Conservation (phyloP, 495 filamentous ascomycete species). For the Collariella sp. region DNA sequence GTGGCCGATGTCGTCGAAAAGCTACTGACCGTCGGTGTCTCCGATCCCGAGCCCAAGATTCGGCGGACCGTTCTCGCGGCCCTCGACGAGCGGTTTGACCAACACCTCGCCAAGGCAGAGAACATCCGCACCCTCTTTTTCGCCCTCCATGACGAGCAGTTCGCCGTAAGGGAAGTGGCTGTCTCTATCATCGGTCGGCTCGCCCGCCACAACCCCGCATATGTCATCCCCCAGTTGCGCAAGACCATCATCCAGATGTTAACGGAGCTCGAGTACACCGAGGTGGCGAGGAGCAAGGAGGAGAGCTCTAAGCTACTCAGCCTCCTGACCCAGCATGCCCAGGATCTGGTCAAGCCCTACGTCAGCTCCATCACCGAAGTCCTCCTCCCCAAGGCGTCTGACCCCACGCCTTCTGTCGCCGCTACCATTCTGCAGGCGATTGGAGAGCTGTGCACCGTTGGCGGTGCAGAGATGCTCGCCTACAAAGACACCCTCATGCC, state of each 20-base stretch:
- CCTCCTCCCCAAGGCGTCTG: constrained; percentile 77
- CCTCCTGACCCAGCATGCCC: constrained; percentile 81
- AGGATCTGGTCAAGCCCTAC: constrained; percentile 85
- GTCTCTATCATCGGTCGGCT: constrained; percentile 94
- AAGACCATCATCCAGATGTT: constrained; percentile 94
- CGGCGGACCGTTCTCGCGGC: constrained; percentile 78
- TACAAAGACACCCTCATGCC: constrained; percentile 89
- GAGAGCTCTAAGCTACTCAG: constrained; percentile 91
- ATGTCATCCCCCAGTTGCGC: constrained; percentile 87
- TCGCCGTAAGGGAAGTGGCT: constrained; percentile 83
- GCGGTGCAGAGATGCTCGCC: constrained; percentile 78
- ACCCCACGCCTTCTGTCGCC: constrained; percentile 76
- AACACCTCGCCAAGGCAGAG: constrained; percentile 86
- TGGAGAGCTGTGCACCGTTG: constrained; percentile 86
- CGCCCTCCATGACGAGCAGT: constrained; percentile 91
- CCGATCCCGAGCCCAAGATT: constrained; percentile 83
- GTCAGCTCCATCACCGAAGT: constrained; percentile 91
- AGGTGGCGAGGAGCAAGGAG: constrained; percentile 84
- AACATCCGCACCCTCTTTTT: constrained; percentile 93
- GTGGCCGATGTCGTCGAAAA: constrained; percentile 97
- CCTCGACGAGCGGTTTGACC: constrained; percentile 87
- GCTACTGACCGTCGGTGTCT: constrained; percentile 85
- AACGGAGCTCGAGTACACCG: constrained; percentile 93
- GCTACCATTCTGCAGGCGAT: constrained; percentile 88
- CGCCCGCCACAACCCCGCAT: constrained; percentile 85